These are phyloP conservation scores for Nothomitra cinnamomea DNA, from an alignment of 2,329 filamentous ascomycete genomes.

Conservation along the genomic window DNA sequence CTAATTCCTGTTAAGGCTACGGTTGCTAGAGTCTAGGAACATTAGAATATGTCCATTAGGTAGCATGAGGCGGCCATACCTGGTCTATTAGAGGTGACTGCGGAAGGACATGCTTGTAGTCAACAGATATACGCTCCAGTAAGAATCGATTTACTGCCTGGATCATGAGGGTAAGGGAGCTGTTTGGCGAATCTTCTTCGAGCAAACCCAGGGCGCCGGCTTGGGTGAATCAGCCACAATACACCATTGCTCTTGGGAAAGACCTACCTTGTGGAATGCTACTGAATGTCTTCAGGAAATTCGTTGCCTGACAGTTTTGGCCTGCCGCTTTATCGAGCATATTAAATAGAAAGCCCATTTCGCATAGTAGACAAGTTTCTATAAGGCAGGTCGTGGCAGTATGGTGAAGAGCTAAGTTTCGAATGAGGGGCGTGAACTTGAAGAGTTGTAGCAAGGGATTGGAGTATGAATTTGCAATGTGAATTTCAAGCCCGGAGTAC, in stretches of 20 bases:
- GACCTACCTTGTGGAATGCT: conserved; percentile 54
- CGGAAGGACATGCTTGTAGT: conserved; percentile 53
- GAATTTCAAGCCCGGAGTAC: conserved; percentile 85
- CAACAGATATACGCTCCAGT: conserved; percentile 60
- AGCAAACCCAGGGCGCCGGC: conserved; percentile 62
- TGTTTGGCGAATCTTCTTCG: conserved; percentile 63
- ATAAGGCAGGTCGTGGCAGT: conserved; percentile 69
- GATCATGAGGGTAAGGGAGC: conserved; percentile 62
- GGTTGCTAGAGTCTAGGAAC: conserved; percentile 41
- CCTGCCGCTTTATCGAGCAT: conserved; percentile 95
- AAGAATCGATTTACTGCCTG: conserved; percentile 78
- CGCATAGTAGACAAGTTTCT: conserved; percentile 77
- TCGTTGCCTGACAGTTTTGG: conserved; percentile 89
- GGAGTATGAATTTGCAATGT: conserved; percentile 92
- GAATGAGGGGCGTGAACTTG: conserved; percentile 73
- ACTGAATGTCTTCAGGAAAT: conserved; percentile 78
- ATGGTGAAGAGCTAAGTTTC: conserved; percentile 79
- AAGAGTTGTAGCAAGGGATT: conserved; percentile 84
- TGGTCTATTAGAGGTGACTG: conserved; percentile 52
- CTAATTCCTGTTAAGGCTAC: conserved; percentile 56
- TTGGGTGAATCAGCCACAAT: conserved; percentile 18
- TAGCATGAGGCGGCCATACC: conserved; percentile 24
- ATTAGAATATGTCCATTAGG: conserved; percentile 12
- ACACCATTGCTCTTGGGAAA: neutral
- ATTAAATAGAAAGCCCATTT: conserved; percentile 88